Conservation (phyloP, 306 rosid species). For the Boehmeria nivea region DNA sequence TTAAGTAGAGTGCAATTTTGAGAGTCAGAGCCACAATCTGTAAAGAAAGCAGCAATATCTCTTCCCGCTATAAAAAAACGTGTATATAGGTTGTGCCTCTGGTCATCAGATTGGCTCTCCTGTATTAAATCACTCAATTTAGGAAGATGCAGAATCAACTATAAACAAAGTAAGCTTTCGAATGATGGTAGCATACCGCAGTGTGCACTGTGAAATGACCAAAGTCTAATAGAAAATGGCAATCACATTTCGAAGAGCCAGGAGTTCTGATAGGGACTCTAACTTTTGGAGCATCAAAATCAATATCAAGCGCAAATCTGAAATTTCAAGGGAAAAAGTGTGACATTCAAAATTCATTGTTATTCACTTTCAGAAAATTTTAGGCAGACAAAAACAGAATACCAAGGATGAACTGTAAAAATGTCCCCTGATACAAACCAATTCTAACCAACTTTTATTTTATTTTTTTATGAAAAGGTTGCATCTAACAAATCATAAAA, state of each 20-base stretch:
- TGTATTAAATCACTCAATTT: conserved; percentile 31
- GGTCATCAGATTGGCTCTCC: conserved; percentile 67
- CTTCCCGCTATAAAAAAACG: conserved; percentile 83
- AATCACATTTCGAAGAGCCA: conserved; percentile 62
- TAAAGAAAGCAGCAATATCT: conserved; percentile 90
- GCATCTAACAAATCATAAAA: no score
- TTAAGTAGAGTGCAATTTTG: conserved; percentile 45
- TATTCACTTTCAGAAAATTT: background rate
- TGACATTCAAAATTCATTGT: conserved; percentile 5
- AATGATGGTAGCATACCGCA: conserved; percentile 43
- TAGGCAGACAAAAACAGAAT: background rate
- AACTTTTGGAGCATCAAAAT: conserved; percentile 96
- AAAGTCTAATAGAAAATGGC: conserved; percentile 89
- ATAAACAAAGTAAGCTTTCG: conserved; percentile 21
- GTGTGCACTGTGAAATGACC: conserved; percentile 92
- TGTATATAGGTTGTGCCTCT: conserved; percentile 65
- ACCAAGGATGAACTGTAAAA: background rate
- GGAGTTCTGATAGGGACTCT: conserved; percentile 74
- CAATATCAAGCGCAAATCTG: conserved; percentile 96
- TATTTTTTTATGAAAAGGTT: no score
- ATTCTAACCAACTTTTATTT: no score
- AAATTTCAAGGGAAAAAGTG: conserved; percentile 28
- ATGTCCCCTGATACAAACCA: no score
- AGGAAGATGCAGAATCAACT: conserved; percentile 18
- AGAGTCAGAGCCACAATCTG: conserved; percentile 64